Evolutionary conservation across 2,329 filamentous ascomycete species (phyloP).

Genomic region (Aspergillus pseudoglaucus): DNA sequence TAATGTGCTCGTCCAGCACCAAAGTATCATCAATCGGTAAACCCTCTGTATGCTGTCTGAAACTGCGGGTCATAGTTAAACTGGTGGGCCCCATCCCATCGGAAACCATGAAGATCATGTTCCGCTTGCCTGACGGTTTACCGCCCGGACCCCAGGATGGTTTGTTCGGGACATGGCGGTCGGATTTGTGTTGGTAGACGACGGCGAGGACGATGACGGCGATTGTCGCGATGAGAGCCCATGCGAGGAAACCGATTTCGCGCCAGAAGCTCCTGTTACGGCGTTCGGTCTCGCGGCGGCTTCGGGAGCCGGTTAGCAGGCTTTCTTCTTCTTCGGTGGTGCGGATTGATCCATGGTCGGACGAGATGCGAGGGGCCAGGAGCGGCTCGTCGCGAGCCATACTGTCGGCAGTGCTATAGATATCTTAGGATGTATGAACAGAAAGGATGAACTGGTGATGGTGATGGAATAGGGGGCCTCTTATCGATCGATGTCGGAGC

Average conservation of each 20-base stretch:
- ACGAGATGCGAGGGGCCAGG: constrained; percentile 49
- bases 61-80: constrained; percentile 77
- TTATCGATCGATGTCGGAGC: neutral
- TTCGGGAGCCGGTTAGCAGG: constrained; percentile 52
- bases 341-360: constrained; percentile 49
- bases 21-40: constrained; percentile 71
- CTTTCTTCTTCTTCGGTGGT: constrained; percentile 58
- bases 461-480: neutral
- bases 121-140: constrained; percentile 64
- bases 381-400: constrained; percentile 42
- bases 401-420: neutral
- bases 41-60: constrained; percentile 67
- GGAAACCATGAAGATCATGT: constrained; percentile 97
- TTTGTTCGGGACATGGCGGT: constrained; percentile 22
- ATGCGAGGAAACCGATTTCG: constrained; percentile 70
- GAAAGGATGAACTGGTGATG: neutral
- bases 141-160: constrained; percentile 32
- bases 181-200: constrained; percentile 64
- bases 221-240: constrained; percentile 75
- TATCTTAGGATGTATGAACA: neutral
- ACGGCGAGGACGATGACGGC: constrained; percentile 74
- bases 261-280: constrained; percentile 56
- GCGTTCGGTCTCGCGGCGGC: constrained; percentile 20
- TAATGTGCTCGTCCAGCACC: constrained; percentile 77
- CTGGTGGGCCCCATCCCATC: constrained; percentile 97